A percentile compares a stretch with the other conserved stretches of the same genome.
These are phyloP conservation scores for Termitomyces titanicus DNA, from an alignment of 768 basidiomycete species.

Conservation along the genomic window DNA sequence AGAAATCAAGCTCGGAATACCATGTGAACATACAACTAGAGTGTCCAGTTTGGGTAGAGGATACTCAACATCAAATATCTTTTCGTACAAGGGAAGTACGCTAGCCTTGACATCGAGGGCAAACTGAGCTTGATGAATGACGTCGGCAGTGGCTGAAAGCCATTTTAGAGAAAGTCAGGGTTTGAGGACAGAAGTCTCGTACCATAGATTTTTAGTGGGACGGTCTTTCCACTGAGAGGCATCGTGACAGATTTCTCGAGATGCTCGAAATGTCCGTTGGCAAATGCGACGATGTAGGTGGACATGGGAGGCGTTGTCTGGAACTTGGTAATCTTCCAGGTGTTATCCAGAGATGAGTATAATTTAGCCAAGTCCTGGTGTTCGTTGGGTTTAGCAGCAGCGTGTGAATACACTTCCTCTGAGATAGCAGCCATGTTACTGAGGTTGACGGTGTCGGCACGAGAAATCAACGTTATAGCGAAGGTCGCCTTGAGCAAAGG, in stretches of 20 bases:
- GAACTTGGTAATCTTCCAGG: constrained; percentile 85
- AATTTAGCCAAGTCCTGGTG: constrained; percentile 35
- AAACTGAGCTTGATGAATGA: constrained; percentile 81
- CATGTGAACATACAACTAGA: constrained; percentile 54
- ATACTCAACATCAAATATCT: constrained; percentile 88
- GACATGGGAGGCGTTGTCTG: constrained; percentile 83
- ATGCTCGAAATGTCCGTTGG: constrained; percentile 75
- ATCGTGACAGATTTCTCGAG: constrained; percentile 75
- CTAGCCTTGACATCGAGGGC: constrained; percentile 83
- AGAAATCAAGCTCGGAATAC: not conserved
- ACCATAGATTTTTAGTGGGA: constrained; percentile 87
- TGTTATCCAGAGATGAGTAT: constrained; percentile 35
- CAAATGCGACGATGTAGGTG: constrained; percentile 84
- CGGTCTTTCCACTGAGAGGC: constrained; percentile 72
- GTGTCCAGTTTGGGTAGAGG: constrained; percentile 95
- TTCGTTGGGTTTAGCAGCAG: constrained; percentile 23
- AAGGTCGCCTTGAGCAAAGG: constrained; percentile 87
- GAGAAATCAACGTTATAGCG: constrained; percentile 74
- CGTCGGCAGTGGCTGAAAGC: constrained; percentile 67
- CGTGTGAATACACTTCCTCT: constrained; percentile 44
- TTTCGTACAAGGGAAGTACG: constrained; percentile 87
- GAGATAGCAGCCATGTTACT: constrained; percentile 82
- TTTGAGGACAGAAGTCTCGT: constrained; percentile 15
- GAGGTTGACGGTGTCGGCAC: constrained; percentile 67
- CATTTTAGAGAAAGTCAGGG: not conserved